phyloP scores from a whole-genome alignment of 2,329 filamentous ascomycete species.

The Aspergillus ochraceus region DNA sequence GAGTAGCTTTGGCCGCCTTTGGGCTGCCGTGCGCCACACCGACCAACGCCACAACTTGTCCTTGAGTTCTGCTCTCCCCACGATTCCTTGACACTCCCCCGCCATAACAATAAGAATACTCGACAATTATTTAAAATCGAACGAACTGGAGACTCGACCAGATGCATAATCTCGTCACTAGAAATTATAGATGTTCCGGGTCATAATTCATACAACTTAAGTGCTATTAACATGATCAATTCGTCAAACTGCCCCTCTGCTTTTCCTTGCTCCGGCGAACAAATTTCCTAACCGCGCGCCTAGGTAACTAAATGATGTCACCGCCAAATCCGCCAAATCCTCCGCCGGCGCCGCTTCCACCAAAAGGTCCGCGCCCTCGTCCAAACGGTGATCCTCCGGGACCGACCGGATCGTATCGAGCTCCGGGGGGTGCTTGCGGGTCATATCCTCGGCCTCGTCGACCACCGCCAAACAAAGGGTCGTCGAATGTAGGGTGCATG shows the following conservation, averaged over 20 bases:
- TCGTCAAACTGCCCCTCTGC: too few species aligned
- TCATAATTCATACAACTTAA: too few species aligned
- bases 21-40: conserved; percentile 20
- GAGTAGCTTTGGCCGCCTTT: conserved; percentile 11
- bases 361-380: conserved; percentile 30
- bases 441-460: conserved; percentile 57
- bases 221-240: too few species aligned
- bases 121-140: too few species aligned
- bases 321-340: conserved; percentile 52
- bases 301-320: conserved; percentile 45
- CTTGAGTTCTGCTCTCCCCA: neutral
- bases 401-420: conserved; percentile 85
- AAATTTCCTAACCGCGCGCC: conserved; percentile 14
- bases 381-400: conserved; percentile 59
- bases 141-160: too few species aligned
- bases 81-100: neutral
- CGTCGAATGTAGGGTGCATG: conserved; percentile 96
- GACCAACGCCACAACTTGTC: neutral
- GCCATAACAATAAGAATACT: too few species aligned
- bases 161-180: too few species aligned
- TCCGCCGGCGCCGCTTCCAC: conserved; percentile 43
- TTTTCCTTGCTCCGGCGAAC: too few species aligned
- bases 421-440: conserved; percentile 77
- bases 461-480: conserved; percentile 73
- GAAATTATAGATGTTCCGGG: too few species aligned